phyloP scores from a whole-genome alignment of 805 yeast species.

The Allodekkera sacchari region DNA sequence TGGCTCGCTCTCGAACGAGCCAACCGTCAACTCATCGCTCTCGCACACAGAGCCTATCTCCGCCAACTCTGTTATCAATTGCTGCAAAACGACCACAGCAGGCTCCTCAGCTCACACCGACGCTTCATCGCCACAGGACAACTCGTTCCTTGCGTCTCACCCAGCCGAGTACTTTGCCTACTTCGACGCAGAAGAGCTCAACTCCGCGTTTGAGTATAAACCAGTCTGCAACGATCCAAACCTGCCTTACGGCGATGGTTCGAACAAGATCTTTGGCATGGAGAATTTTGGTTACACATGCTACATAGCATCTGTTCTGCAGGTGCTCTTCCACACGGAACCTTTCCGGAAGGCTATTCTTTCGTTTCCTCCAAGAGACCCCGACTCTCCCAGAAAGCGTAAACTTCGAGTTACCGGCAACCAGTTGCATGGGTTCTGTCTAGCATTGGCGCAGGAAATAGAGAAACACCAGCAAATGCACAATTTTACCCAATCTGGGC shows the following conservation, averaged over 20 bases:
- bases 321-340: constrained; percentile 71
- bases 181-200: too few relatives aligned
- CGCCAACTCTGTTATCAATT: too few relatives aligned
- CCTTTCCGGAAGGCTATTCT: constrained; percentile 55
- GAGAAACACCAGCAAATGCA: background rate
- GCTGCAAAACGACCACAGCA: too few relatives aligned
- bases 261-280: constrained; percentile 66
- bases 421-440: constrained; percentile 33
- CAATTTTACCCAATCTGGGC: background rate
- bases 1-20: background rate
- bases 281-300: constrained; percentile 90
- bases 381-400: constrained; percentile 26
- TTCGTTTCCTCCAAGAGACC: constrained; percentile 35
- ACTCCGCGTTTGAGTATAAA: background rate
- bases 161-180: too few relatives aligned
- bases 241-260: constrained; percentile 58
- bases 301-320: constrained; percentile 88
- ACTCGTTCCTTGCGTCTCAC: too few relatives aligned
- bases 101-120: too few relatives aligned
- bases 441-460: constrained; percentile 11
- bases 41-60: too few relatives aligned
- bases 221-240: constrained; percentile 7
- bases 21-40: too few relatives aligned
- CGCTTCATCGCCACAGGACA: too few relatives aligned
- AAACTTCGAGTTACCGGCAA: constrained; percentile 32